A percentile compares a stretch with the other conserved stretches of the same genome.
These are phyloP conservation scores for Candida germanica DNA, from an alignment of 805 yeast genomes.

Conservation along the genomic window DNA sequence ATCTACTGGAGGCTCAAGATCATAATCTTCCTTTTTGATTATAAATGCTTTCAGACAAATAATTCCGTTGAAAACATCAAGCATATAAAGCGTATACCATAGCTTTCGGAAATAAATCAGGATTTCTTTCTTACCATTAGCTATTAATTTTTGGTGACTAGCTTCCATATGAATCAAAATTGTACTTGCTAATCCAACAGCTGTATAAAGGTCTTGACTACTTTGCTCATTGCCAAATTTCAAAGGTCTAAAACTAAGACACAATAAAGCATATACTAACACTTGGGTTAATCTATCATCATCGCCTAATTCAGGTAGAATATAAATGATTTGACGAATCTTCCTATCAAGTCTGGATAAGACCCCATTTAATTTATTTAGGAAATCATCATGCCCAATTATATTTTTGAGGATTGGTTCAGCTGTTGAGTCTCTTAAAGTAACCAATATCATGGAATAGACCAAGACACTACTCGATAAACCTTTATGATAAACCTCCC, in stretches of 20 bases:
- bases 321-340: constrained; percentile 28
- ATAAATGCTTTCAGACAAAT: constrained; percentile 25
- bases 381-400: neutral
- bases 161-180: constrained; percentile 9
- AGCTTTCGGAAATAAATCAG: constrained; percentile 20
- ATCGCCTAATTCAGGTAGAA: constrained; percentile 31
- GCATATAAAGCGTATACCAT: constrained; percentile 34
- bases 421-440: constrained; percentile 25
- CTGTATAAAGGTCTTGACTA: constrained; percentile 27
- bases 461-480: constrained; percentile 19
- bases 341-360: constrained; percentile 24
- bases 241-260: constrained; percentile 24
- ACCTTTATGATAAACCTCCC: constrained; percentile 23
- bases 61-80: constrained; percentile 32
- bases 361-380: neutral
- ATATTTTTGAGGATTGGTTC: constrained; percentile 17
- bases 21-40: constrained; percentile 30
- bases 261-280: constrained; percentile 20
- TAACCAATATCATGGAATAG: constrained; percentile 27
- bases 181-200: constrained; percentile 16
- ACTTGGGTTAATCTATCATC: constrained; percentile 22
- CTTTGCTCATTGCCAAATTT: constrained; percentile 28
- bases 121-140: constrained; percentile 1
- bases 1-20: constrained; percentile 12
- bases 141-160: constrained; percentile 6